phyloP scores from a whole-genome alignment of 495 filamentous ascomycete species.

The Delitschia confertaspora region DNA sequence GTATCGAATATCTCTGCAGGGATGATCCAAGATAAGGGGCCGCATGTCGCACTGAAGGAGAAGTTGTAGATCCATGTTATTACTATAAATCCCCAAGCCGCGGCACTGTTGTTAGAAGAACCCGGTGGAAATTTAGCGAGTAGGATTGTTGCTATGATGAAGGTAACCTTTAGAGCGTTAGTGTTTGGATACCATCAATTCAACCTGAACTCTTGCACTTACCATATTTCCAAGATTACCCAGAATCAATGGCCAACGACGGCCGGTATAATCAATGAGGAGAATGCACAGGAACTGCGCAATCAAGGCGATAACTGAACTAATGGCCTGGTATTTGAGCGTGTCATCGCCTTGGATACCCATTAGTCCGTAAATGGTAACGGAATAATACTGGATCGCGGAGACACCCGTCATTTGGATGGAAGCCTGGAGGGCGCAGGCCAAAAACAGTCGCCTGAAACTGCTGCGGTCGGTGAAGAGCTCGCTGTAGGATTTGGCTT shows the following conservation, averaged over 20 bases:
- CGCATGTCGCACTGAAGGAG: slow-evolving; percentile 55
- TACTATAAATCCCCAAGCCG: slow-evolving; percentile 67
- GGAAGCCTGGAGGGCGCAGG: slow-evolving; percentile 56
- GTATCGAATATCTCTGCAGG: slow-evolving; percentile 66
- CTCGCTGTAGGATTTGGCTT: slow-evolving; percentile 60
- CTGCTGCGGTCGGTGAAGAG: slow-evolving; percentile 55
- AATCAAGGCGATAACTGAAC: slow-evolving; percentile 55
- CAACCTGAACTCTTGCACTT: too few species aligned
- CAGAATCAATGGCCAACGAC: slow-evolving; percentile 55
- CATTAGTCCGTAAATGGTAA: slow-evolving; percentile 54
- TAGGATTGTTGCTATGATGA: slow-evolving; percentile 44
- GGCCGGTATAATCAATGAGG: slow-evolving; percentile 56
- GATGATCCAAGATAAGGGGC: slow-evolving; percentile 57
- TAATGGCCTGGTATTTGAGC: slow-evolving; percentile 64
- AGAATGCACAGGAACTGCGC: slow-evolving; percentile 59
- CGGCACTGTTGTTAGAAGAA: slow-evolving; percentile 42
- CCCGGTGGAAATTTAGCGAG: slow-evolving; percentile 52
- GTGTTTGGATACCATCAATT: too few species aligned
- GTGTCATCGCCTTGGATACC: slow-evolving; percentile 55
- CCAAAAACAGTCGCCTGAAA: slow-evolving; percentile 61
- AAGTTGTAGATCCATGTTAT: slow-evolving; percentile 65
- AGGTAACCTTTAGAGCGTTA: too few species aligned
- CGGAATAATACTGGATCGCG: slow-evolving; percentile 65
- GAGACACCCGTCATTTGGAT: slow-evolving; percentile 62
- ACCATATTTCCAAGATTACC: slow-evolving; percentile 58